Evolutionary conservation across 139 green algal species (phyloP).

Genomic region (Micractinium conductrix): DNA sequence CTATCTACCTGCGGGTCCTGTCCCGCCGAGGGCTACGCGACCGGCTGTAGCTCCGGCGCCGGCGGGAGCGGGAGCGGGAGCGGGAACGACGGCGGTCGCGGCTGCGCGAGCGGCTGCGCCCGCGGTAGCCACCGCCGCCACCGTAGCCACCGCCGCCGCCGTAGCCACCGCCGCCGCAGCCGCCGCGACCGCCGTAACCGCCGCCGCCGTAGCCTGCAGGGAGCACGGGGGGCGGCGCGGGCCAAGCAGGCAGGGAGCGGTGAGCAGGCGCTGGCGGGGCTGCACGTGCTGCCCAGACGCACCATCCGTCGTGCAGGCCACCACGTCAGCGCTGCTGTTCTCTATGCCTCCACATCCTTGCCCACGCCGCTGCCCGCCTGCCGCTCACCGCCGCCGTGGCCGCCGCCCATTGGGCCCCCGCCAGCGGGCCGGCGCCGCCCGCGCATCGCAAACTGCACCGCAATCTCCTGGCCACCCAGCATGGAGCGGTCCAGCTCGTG

Average conservation of each 20-base stretch:
- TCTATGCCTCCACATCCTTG: not conserved
- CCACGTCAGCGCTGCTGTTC: too few species aligned
- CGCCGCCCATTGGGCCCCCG: not conserved
- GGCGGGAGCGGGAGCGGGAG: slow-evolving; percentile 7
- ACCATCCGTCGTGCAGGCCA: too few species aligned
- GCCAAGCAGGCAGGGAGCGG: too few species aligned
- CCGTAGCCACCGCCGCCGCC: slow-evolving; percentile 1
- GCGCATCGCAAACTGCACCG: slow-evolving; percentile 35
- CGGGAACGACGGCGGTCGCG: not conserved
- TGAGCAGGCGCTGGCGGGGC: too few species aligned
- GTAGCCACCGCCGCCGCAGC: not conserved
- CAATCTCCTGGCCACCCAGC: slow-evolving; percentile 30
- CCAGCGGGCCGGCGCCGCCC: not conserved
- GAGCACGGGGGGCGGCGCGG: too few species aligned
- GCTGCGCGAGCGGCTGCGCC: slow-evolving; percentile 11
- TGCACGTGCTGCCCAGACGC: too few species aligned
- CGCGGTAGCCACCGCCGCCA: not conserved
- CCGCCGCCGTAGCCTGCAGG: slow-evolving; percentile 4
- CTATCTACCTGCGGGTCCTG: too few species aligned
- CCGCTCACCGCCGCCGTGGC: not conserved
- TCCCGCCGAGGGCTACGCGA: too few species aligned
- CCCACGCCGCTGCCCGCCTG: not conserved
- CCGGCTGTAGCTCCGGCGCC: not conserved
- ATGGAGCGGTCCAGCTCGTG: slow-evolving; percentile 32
- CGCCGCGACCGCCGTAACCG: slow-evolving; percentile 7